Evolutionary conservation across 805 yeast species (phyloP).

Genomic region (Kockiozyma suomiensis): DNA sequence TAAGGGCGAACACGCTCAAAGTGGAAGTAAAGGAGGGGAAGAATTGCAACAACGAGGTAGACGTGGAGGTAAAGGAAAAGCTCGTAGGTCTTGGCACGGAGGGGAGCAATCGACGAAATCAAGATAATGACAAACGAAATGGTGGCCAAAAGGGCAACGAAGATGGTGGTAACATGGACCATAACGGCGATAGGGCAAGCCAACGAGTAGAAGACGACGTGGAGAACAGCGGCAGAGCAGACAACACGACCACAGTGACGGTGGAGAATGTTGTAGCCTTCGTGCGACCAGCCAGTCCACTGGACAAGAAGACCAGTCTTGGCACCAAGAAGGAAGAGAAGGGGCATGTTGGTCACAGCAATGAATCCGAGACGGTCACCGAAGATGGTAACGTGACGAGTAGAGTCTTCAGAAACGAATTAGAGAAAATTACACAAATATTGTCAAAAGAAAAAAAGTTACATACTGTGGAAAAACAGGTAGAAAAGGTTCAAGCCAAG

Average conservation of each 20-base stretch:
- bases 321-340: conserved; percentile 34
- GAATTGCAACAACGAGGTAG: conserved; percentile 33
- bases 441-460: not conserved
- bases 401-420: conserved; percentile 12
- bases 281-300: conserved; percentile 36
- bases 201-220: conserved; percentile 31
- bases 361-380: conserved; percentile 35
- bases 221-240: conserved; percentile 31
- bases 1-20: conserved; percentile 35
- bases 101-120: conserved; percentile 33
- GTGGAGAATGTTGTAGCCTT: conserved; percentile 35
- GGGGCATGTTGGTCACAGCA: conserved; percentile 34
- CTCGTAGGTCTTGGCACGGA: conserved; percentile 33
- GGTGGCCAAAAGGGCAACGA: conserved; percentile 30
- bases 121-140: conserved; percentile 29
- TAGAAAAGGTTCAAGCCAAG: conserved; percentile 31
- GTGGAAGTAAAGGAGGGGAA: conserved; percentile 34
- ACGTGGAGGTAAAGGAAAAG: conserved; percentile 33
- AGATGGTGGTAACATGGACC: conserved; percentile 35
- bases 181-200: conserved; percentile 32
- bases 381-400: conserved; percentile 32
- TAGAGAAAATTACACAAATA: not conserved
- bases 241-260: conserved; percentile 34
- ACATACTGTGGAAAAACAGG: conserved; percentile 25
- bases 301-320: conserved; percentile 34